Base-by-base conservation (phyloP, 169 alveolate species). In the Plasmodium cynomolgi region DNA sequence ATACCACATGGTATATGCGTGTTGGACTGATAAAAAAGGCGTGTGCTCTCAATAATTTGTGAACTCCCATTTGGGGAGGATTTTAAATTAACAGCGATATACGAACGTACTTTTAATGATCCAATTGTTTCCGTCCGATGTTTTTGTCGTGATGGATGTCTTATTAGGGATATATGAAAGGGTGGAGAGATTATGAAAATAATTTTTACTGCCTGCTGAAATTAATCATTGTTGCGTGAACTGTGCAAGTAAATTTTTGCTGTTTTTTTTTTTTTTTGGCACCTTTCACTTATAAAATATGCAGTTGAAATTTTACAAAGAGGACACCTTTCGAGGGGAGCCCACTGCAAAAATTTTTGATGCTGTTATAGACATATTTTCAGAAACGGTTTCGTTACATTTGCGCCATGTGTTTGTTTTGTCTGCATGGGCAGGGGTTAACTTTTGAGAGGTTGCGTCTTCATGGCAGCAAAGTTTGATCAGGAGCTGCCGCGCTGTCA, bases 251-350 rank as follows among this genome's bases (percentile, higher is more conserved):
- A n/a, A 68, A 41, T n/a, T 20, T 80, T 80, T 17, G n/a, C 41
- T 0, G 3, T 50, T 50, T 41, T 41, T 41, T 41, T 41, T 50
- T 50, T n/a, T 79, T 39, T 79, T 79, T 3, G 29, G 84, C n/a
- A 26, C 29, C n/a, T 29, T 41, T 80, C 74, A 80, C 33, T n/a
- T 68, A 68, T 23, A 68, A 34, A 31, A 80, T 80, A 8, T 8
- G 50, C 74, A 80, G 17, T 20, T 80, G 26, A 80, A 80, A 39
- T 44, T 80, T 80, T 80, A 29, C n/a, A 11, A 80, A 80, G 6
- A 80, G 72, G 26, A 5, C 58, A 41, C 6, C 29, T 41, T 33
- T 44, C 20, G 26, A 80, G 56, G 33, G 84, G 84, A 80, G 29
- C 39, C 26, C 56, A 80, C 58, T 41, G 17, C 8, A 80, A 23